Base-by-base conservation (phyloP, 495 filamentous ascomycete genomes). In the Penicillium lagena region DNA sequence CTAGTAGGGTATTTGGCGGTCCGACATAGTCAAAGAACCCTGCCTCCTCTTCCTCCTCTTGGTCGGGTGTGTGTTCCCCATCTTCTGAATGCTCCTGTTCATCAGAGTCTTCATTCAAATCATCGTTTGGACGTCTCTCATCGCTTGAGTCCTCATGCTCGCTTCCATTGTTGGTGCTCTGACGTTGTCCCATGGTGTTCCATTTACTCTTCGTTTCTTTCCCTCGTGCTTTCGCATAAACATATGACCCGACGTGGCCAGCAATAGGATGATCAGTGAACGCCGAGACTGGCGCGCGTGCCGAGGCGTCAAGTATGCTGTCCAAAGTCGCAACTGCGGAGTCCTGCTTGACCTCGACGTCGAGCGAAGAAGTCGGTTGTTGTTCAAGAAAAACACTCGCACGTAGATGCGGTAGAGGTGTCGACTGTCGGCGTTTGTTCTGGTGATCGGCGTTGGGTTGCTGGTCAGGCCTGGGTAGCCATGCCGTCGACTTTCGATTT, bases 221-320 rank as follows among this genome's bases (percentile, higher is more conserved):
- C 43, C 54, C 7, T 55, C 30, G 22, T 45, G 12, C 22, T 54
- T 62, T 58, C 1, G 76, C 76, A 52, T 87, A 86, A 0, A 87
- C 77, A 52, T 87, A 78, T 1, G 75, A 58, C 39, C 85, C 84
- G 12, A 84, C 58, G 30, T 80, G 78, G 11, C 90, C 91, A 28
- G 83, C 86, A 47, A 86, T 87, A 9, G 86, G 84, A 62, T 98
- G 93, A 57, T 97, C 90, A 1, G 89, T 96, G 55, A 96, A 97
- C 39, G 93, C 93, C 35, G 76, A 88, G 35, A 95, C 88, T n/a
- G 93, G 93, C 2, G 94, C 93, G 46, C 76, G 76, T 3, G 89
- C 87, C 5, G 93, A 95, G n/a, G 93, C 93, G 63, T 96, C 88
- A 9, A 98, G 75, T 36, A 98, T 93, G 55, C 82, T 93, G 44